Evolutionary conservation across 768 basidiomycete species (phyloP).

Genomic region (Suillus weaverae): DNA sequence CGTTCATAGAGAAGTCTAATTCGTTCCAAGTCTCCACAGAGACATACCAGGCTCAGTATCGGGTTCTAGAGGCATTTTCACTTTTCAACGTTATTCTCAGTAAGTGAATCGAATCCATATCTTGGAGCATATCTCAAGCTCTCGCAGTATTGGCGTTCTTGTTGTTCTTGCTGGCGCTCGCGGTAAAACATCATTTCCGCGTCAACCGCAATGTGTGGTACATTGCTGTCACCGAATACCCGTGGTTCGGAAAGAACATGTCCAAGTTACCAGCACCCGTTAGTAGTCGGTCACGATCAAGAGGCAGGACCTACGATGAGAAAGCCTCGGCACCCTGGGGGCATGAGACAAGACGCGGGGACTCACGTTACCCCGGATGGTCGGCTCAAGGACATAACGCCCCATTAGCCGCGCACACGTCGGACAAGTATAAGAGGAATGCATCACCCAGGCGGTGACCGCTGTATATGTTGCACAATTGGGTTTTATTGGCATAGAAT

Average conservation of each 20-base stretch:
- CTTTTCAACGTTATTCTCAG: slow-evolving; percentile 74
- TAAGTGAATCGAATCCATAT: slow-evolving; percentile 34
- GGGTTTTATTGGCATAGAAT: slow-evolving; percentile 11
- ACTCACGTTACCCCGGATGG: slow-evolving; percentile 22
- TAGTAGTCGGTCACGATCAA: slow-evolving; percentile 34
- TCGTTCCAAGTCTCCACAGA: slow-evolving; percentile 67
- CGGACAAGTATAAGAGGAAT: slow-evolving; percentile 40
- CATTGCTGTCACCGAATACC: slow-evolving; percentile 65
- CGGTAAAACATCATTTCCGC: slow-evolving; percentile 42
- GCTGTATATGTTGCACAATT: slow-evolving; percentile 11
- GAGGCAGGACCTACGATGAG: slow-evolving; percentile 33
- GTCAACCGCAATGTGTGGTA: slow-evolving; percentile 62
- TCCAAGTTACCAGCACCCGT: slow-evolving; percentile 45
- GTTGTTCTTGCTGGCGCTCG: slow-evolving; percentile 43
- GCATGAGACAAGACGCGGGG: slow-evolving; percentile 19
- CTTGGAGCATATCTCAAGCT: slow-evolving; percentile 11
- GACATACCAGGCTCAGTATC: slow-evolving; percentile 87
- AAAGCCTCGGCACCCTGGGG: slow-evolving; percentile 20
- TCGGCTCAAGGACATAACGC: slow-evolving; percentile 20
- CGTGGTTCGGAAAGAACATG: slow-evolving; percentile 61
- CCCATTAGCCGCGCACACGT: slow-evolving; percentile 29
- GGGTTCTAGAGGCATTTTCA: slow-evolving; percentile 78
- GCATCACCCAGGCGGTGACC: slow-evolving; percentile 48
- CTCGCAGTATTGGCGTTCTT: slow-evolving; percentile 50
- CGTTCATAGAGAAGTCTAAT: slow-evolving; percentile 1